phyloP scores from a whole-genome alignment of 441 rosid species.

The Cnidoscolus chayamansa region DNA sequence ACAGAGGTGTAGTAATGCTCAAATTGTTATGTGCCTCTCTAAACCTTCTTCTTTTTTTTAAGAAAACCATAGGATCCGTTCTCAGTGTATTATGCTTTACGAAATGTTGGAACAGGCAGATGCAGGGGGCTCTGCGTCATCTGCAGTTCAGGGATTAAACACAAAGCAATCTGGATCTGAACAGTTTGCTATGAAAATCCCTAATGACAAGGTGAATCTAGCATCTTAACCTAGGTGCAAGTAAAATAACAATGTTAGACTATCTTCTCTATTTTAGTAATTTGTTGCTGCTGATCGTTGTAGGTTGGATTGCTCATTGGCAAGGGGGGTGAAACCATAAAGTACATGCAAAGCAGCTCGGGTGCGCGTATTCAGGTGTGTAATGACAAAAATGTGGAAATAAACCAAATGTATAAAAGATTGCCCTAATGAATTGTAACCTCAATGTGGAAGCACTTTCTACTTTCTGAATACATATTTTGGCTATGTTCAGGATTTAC shows the following conservation, averaged over 20 bases:
- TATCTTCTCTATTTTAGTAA: neutral
- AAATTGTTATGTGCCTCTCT: neutral
- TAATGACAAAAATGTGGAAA: neutral
- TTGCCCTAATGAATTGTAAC: neutral
- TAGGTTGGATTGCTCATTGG: conserved; percentile 37
- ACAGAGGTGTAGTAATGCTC: conserved; percentile 21
- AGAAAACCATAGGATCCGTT: neutral
- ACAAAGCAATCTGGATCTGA: conserved; percentile 23
- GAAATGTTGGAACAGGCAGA: conserved; percentile 23
- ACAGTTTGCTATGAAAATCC: conserved; percentile 26
- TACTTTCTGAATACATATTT: neutral
- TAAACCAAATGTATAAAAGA: neutral
- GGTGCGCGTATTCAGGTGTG: conserved; percentile 35
- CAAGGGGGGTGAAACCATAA: conserved; percentile 35
- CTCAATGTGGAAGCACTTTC: neutral
- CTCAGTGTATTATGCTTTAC: neutral
- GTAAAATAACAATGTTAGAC: neutral
- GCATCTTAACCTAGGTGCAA: neutral
- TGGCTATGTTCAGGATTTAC: neutral
- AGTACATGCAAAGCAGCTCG: conserved; percentile 29
- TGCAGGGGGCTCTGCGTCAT: conserved; percentile 23
- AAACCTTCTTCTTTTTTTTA: neutral
- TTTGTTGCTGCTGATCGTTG: neutral
- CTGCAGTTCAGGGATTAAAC: conserved; percentile 20
- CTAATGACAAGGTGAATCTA: conserved; percentile 30